Base-by-base conservation (phyloP, 2,329 filamentous ascomycete species). In the Botrytis pseudocinerea region DNA sequence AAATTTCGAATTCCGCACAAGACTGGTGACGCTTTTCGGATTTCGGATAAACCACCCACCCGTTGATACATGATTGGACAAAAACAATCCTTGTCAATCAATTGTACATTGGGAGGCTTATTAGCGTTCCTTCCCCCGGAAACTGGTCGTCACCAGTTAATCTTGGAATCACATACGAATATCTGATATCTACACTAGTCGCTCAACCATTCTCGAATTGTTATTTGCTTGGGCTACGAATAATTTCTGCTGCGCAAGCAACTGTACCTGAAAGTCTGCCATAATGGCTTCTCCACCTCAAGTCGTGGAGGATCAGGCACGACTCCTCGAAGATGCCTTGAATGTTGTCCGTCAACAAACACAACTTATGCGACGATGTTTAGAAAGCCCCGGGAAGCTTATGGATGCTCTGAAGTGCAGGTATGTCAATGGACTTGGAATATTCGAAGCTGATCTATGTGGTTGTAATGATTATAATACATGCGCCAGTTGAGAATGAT, bases 341-440 rank as follows among this genome's bases (percentile, higher is more conserved):
- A 90, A 93, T 75, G 95, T 97, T 70, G 97, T 99, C 84, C 93
- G 95, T 85, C 95, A 98, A 85, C 97, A 99, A 89, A 96, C 95
- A 74, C 90, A 91, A 80, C 88, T 97, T 82, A 99, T 99, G 96
- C 94, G 95, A 85, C 95, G 97, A 86, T 98, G 95, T 80, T 88
- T 99, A 75, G 97, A 99, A 82, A 97, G 94, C 16, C 95, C 96
- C 10, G 95, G 96, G 77, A 99, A 99, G 88, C 91, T 99, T 77
- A 99, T 99, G 96, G 96, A 99, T 87, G 96, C 96, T 80, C 89
- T 99, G 80, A 99, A 99, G 86, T 98, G 95, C 93, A 97, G 95
- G 96, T 98, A 89, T 80, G 92, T 86, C 71, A 63, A 28, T 35
- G 35, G 20, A 12, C 14, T 32, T 42, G 32, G 20, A 44, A 18